Evolutionary conservation across 139 green algal species (phyloP), one percentile per base, ranked within the genome.

Genomic region (Edaphochlamys debaryana): DNA sequence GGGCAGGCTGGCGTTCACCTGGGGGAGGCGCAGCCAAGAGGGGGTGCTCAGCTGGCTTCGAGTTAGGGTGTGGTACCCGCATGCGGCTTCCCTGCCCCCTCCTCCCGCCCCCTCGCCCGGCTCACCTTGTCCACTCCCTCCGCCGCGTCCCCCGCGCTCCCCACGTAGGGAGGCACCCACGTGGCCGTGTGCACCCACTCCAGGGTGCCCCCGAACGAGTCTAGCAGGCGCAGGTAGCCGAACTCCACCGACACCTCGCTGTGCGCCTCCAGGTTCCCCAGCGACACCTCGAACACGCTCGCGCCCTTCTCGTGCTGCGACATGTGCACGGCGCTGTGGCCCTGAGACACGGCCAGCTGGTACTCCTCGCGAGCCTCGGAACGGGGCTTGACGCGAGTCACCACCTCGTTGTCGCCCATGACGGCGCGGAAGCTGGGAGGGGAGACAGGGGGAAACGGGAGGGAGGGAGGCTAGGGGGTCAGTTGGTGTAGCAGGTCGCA

Each of bases 101-200:
- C 50, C 50, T 17, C 50, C 50, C 50, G 50, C 50, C 13, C 13
- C 50, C 50, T n/a, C n/a, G n/a, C n/a, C 54, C 17, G 22, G 4
- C 54, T 63, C 54, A 63, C 54, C 66, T n/a, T 71, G 36, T 71
- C 75, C 37, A 58, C 58, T 3, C 75, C 75, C 0, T 13, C 19
- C 34, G 52, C 48, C 40, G 25, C 20, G 75, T 81, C 75, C 0
- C 75, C 75, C 6, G 48, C 52, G 1, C 72, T 62, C 30, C 52
- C 67, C 27, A 80, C 29, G 58, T 90, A 90, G 17, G 87, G 82
- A 2, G 87, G 87, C 52, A 81, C 74, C 87, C 87, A 90, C 3
- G 87, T 88, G 30, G 87, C 87, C 42, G 77, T 80, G 82, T 90
- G 87, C 20, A n/a, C 32, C 36, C 69, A 88, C 72, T 90, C 87